Base-by-base conservation (phyloP, 2,329 filamentous ascomycete genomes). In the Fusarium bulbicola region DNA sequence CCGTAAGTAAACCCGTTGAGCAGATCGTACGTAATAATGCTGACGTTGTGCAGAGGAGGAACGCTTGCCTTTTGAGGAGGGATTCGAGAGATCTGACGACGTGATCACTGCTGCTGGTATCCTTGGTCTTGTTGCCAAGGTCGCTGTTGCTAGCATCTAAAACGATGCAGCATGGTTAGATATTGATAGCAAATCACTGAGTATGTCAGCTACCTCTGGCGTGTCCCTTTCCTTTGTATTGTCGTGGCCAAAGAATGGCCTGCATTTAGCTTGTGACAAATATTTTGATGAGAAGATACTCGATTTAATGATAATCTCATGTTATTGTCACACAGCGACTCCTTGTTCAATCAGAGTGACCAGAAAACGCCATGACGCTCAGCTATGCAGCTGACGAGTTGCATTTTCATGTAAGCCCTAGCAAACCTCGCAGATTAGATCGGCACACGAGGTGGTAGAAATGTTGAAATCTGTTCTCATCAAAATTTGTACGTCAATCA, bases 21-120 rank as follows among this genome's bases (percentile, higher is more conserved):
- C 8, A 10, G 6, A 3, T 26, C 34, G 34, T 36, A 36, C 10
- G 18, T n/a, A 6, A 3, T 14, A 4, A 21, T 7, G 14, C 64
- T 76, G 43, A 76, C 39, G 4, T 24, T 7, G 1, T 13, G 7
- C 5, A 76, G 74, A 76, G 56, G 56, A 75, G n/a, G 74, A 76
- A 26, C 72, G 62, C 26, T 5, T 76, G 30, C 74, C 74, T n/a
- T 64, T 73, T 5, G 20, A 59, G 7, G 74, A 76, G 32, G 74
- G 74, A 16, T 76, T 75, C 30, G 56, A 67, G 42, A 67, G 72
- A 15, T 72, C 74, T 7, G 69, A 75, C 40, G 24, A 56, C 0
- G 30, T 49, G 3, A 61, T 76, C 9, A 76, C 74, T 8, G 74
- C 64, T 21, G 57, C 74, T 21, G 62, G 64, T 11, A 62, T 76